Evolutionary conservation across 768 basidiomycete species (phyloP).

Genomic region (Kwoniella europaea): DNA sequence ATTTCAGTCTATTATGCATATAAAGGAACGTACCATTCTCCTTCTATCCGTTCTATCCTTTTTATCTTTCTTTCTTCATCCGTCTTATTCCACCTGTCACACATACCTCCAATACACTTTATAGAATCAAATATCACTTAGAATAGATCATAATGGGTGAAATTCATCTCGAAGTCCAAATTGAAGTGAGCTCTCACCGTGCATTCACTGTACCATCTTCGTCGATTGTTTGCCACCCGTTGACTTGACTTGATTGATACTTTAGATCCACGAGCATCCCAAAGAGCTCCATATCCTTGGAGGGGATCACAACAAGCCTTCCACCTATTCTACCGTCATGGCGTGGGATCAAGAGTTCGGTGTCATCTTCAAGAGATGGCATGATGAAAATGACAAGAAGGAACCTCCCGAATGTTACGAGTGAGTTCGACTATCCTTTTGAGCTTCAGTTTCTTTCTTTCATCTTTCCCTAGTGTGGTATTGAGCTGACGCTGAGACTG

Average conservation of each 20-base stretch:
- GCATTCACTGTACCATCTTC: neutral
- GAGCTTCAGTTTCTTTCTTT: neutral
- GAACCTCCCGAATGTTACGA: constrained; percentile 3
- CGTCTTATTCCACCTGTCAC: neutral
- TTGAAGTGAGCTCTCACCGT: neutral
- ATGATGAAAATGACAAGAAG: neutral
- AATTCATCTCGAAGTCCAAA: constrained; percentile 13
- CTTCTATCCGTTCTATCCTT: neutral
- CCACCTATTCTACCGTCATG: constrained; percentile 6
- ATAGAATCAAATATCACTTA: neutral
- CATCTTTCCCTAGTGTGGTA: neutral
- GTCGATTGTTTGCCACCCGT: neutral
- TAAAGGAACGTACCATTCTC: neutral
- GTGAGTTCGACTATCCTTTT: neutral
- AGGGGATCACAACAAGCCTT: neutral
- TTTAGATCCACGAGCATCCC: constrained; percentile 2
- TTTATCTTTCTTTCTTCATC: neutral
- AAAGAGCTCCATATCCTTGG: neutral
- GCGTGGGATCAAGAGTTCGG: constrained; percentile 11
- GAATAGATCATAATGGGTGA: constrained; percentile 5
- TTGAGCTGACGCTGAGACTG: neutral
- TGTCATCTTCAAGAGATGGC: constrained; percentile 10
- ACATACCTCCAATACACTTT: neutral
- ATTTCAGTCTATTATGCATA: neutral
- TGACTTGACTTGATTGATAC: neutral